A percentile compares a stretch with the other conserved stretches of the same genome.
Conservation (phyloP, 129 eudicot species). For the Escallonia rubra region DNA sequence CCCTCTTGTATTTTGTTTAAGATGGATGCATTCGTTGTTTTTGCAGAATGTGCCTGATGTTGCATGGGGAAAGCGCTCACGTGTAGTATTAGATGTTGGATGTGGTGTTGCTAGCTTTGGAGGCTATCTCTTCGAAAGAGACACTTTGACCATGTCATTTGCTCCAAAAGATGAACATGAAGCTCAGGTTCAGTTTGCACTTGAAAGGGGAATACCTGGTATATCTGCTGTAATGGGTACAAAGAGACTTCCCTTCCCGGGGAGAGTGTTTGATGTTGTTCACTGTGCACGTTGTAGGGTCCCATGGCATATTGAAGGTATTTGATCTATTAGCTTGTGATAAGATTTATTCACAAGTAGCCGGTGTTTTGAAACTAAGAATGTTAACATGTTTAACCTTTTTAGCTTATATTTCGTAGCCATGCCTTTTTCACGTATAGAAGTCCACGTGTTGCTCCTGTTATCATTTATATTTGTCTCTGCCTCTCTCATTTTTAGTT, state of each 20-base stretch:
- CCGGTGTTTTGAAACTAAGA: not conserved
- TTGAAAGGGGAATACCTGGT: slow-evolving; percentile 64
- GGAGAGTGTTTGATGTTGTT: slow-evolving; percentile 42
- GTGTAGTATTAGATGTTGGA: slow-evolving; percentile 56
- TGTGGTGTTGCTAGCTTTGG: slow-evolving; percentile 71
- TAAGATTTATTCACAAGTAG: not conserved
- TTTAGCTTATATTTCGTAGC: no score
- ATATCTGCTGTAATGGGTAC: slow-evolving; percentile 62
- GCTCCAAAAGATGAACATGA: slow-evolving; percentile 68
- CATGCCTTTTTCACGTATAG: no score
- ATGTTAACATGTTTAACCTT: no score
- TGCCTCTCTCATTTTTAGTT: no score
- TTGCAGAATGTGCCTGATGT: slow-evolving; percentile 36
- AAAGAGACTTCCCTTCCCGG: slow-evolving; percentile 54
- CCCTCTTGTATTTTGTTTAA: not conserved
- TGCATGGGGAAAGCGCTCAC: slow-evolving; percentile 58
- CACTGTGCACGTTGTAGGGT: slow-evolving; percentile 72
- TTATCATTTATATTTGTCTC: no score
- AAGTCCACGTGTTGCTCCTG: no score
- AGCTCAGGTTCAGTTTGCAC: slow-evolving; percentile 63
- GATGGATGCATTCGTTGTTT: not conserved
- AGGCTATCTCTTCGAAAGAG: slow-evolving; percentile 47
- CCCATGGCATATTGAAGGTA: slow-evolving; percentile 64
- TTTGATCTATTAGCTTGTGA: not conserved
- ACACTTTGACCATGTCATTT: slow-evolving; percentile 49